These are phyloP conservation scores for Cladosporium sp. DNA, from an alignment of 2,329 filamentous ascomycete genomes.

Conservation along the genomic window DNA sequence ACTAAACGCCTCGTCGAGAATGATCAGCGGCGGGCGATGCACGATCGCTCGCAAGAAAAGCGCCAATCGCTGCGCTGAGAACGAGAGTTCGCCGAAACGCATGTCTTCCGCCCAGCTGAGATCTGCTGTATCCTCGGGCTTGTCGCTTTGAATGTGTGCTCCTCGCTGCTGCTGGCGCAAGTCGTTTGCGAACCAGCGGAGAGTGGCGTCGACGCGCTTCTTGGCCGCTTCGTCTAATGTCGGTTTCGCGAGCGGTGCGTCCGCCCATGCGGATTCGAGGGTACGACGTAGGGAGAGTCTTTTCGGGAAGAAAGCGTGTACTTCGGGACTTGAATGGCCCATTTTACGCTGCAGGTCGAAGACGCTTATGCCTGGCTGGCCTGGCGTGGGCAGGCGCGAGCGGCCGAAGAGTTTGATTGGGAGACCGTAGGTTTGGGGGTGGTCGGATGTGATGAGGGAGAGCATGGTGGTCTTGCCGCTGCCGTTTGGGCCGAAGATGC, in stretches of 20 bases:
- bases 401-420: constrained; percentile 85
- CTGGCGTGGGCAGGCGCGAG: constrained; percentile 73
- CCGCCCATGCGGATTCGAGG: constrained; percentile 85
- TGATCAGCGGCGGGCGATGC: constrained; percentile 49
- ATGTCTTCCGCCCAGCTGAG: constrained; percentile 67
- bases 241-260: constrained; percentile 77
- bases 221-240: constrained; percentile 60
- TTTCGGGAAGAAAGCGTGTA: constrained; percentile 89
- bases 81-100: constrained; percentile 73
- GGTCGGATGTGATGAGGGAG: constrained; percentile 90
- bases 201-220: constrained; percentile 65
- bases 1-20: constrained; percentile 55
- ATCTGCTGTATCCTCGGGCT: constrained; percentile 29
- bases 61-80: constrained; percentile 79
- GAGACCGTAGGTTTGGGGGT: constrained; percentile 89
- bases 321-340: constrained; percentile 90
- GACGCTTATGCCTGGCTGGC: constrained; percentile 74
- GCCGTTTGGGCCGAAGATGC: constrained; percentile 87
- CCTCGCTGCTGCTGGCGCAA: constrained; percentile 58
- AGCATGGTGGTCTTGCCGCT: constrained; percentile 95
- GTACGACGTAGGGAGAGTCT: constrained; percentile 71
- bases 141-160: neutral
- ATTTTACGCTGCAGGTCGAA: constrained; percentile 91
- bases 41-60: constrained; percentile 68
- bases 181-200: constrained; percentile 78